Conservation (phyloP, 2,329 filamentous ascomycete species). For the Sporothrix variecibatus region DNA sequence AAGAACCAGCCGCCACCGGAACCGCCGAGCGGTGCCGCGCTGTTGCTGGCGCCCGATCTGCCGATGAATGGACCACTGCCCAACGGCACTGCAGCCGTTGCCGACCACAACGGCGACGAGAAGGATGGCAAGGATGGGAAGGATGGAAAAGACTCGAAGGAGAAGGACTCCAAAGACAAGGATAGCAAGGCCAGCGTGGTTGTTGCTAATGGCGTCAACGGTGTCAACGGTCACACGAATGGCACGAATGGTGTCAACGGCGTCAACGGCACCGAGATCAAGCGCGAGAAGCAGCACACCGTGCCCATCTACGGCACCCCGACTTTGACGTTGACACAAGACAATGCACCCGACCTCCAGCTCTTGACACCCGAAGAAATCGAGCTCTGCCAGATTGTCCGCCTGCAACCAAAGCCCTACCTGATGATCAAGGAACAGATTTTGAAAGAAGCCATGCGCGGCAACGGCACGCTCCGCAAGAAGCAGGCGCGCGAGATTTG, state of each 20-base stretch:
- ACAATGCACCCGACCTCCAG: conserved; percentile 80
- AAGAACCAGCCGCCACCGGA: conserved; percentile 70
- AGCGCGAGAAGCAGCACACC: conserved; percentile 55
- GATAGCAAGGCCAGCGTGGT: conserved; percentile 29
- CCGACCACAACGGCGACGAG: conserved; percentile 28
- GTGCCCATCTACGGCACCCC: conserved; percentile 62
- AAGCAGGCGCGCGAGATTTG: conserved; percentile 89
- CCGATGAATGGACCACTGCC: conserved; percentile 42
- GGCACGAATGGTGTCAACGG: conserved; percentile 40
- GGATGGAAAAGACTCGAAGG: background rate
- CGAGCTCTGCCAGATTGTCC: conserved; percentile 80
- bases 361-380: conserved; percentile 81
- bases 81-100: conserved; percentile 50
- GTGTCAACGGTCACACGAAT: conserved; percentile 37
- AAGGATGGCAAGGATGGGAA: background rate
- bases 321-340: conserved; percentile 69
- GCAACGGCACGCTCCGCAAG: conserved; percentile 86
- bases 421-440: conserved; percentile 91
- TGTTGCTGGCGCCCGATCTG: conserved; percentile 77
- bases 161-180: background rate
- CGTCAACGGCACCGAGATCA: conserved; percentile 35
- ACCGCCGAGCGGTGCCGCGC: conserved; percentile 74
- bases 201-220: conserved; percentile 37
- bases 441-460: conserved; percentile 86
- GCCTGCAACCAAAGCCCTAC: conserved; percentile 92